Conservation (phyloP, 306 rosid species). For the Mucuna pruriens region DNA sequence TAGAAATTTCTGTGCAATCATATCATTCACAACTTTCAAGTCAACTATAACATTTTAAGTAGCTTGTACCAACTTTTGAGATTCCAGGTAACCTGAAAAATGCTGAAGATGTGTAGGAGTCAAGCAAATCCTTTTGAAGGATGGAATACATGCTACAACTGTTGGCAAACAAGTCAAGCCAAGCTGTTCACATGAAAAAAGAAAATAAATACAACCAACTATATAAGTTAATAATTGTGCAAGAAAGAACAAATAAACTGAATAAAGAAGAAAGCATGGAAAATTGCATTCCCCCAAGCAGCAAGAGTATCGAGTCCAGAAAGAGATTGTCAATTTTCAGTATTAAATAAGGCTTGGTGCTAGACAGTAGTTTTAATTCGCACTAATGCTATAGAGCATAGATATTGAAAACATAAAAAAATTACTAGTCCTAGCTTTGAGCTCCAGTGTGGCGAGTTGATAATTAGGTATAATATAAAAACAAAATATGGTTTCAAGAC, state of each 20-base stretch:
- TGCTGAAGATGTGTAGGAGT: background rate
- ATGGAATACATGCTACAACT: background rate
- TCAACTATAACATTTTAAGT: background rate
- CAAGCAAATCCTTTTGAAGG: background rate
- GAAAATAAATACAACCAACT: background rate
- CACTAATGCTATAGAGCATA: background rate
- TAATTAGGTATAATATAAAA: background rate
- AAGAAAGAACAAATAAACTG: background rate
- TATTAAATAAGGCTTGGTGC: background rate
- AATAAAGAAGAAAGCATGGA: background rate
- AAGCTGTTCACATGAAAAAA: background rate
- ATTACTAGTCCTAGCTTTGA: background rate
- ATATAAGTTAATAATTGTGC: slow-evolving; percentile 7
- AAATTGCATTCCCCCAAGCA: slow-evolving; percentile 19
- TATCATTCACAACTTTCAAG: background rate
- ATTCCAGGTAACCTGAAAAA: slow-evolving; percentile 31
- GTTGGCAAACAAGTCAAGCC: slow-evolving; percentile 1
- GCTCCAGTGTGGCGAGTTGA: background rate
- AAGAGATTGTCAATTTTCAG: slow-evolving; percentile 7
- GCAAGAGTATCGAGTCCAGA: background rate
- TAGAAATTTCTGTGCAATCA: background rate
- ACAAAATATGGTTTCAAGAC: slow-evolving; percentile 21
- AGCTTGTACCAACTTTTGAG: background rate
- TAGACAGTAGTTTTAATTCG: background rate
- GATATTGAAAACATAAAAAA: background rate